Evolutionary conservation across 2,329 filamentous ascomycete species (phyloP), one percentile per base, ranked within the genome.

Genomic region (Byssothecium circinans): DNA sequence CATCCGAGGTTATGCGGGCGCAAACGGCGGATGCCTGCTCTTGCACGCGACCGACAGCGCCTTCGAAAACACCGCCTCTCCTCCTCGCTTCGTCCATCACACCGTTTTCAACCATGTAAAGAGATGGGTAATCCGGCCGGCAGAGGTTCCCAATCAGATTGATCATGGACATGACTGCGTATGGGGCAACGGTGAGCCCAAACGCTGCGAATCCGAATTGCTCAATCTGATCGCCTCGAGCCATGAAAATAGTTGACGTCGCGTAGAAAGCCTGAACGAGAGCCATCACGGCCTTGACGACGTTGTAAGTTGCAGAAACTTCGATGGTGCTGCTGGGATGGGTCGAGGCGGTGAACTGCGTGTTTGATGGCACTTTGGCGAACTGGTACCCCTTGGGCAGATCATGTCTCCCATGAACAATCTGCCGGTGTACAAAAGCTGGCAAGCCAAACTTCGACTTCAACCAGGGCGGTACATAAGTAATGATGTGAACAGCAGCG

Each of bases 171-270:
- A 74, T 73, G 18, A 70, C 35, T 4, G 63, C 49, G 39, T 71
- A 72, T 0, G 68, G 69, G 1, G 67, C 49, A 2, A 72, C 67
- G 0, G 69, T 72, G 7, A 73, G 55, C 2, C 64, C 62, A 42
- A 69, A 72, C 1, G 69, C 63, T 1, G 67, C 67, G 37, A 66
- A 72, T 8, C 70, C 69, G 36, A 62, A 73, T 22, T 48, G 49
- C 8, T 56, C 22, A 15, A 70, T 58, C 40, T 71, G 65, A 22
- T 65, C 54, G 5, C 62, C 68, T 18, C 56, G 47, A 6, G 61
- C 46, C 6, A 52, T 50, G 37, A 69, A 70, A 0, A 71, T 35
- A 2, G 67, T 70, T 2, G 40, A 43, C 1, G 49, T 43, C 2
- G 59, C 62, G 41, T 62, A 69, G 1, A 56, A 19, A 2, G 64